Percentiles rank a stretch among this genome's conserved stretches.
phyloP scores from a whole-genome alignment of 345 rosid species.

The Pugionium dolabratum region DNA sequence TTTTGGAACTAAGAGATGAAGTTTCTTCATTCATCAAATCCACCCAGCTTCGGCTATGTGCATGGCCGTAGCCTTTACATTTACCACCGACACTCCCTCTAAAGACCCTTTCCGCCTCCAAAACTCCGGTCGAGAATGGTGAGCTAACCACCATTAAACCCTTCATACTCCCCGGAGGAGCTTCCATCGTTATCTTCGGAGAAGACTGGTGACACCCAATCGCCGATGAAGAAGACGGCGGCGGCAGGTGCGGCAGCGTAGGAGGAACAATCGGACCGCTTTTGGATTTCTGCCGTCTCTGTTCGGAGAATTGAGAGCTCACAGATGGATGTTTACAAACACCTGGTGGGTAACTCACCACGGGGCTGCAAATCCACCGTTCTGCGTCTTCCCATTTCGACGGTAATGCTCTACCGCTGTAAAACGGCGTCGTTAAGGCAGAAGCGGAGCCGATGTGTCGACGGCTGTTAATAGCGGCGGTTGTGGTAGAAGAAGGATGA shows the following conservation, averaged over 20 bases:
- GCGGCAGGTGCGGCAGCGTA: constrained; percentile 2
- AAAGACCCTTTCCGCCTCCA: constrained; percentile 63
- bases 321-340: constrained; percentile 33
- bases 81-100: constrained; percentile 42
- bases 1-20: constrained; percentile 58
- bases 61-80: constrained; percentile 36
- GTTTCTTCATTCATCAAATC: constrained; percentile 57
- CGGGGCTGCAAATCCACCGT: constrained; percentile 94
- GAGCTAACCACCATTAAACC: constrained; percentile 48
- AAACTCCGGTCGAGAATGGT: constrained; percentile 75
- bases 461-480: constrained; percentile 41
- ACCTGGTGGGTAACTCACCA: constrained; percentile 46
- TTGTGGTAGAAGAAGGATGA: constrained; percentile 45
- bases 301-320: constrained; percentile 15
- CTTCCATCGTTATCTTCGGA: constrained; percentile 51
- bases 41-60: constrained; percentile 56
- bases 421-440: constrained; percentile 63
- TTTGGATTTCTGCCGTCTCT: constrained; percentile 76
- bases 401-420: constrained; percentile 76
- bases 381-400: constrained; percentile 98
- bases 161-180: constrained; percentile 39
- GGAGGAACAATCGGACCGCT: constrained; percentile 81
- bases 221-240: no score
- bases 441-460: constrained; percentile 45
- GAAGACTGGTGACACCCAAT: constrained; percentile 44